A percentile compares a stretch with the other conserved stretches of the same genome.
Evolutionary conservation across 2,329 filamentous ascomycete genomes (phyloP).

Genomic region (Phialemonium atrogriseum): DNA sequence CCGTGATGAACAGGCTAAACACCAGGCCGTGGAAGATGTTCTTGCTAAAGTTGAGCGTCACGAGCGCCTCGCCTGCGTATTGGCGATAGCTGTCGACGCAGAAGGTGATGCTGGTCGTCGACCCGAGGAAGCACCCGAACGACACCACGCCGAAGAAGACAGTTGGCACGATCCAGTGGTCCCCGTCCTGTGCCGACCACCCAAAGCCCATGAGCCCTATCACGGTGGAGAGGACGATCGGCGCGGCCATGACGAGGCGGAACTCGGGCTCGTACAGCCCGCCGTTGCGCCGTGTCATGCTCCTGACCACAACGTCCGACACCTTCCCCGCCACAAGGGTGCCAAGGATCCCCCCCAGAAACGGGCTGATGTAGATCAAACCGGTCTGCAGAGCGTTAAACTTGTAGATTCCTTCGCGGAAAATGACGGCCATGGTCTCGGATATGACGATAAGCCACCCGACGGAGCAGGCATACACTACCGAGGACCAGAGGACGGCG

Average conservation of each 20-base stretch:
- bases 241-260: constrained; percentile 77
- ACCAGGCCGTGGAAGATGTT: constrained; percentile 87
- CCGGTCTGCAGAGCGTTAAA: constrained; percentile 77
- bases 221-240: constrained; percentile 68
- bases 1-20: constrained; percentile 80
- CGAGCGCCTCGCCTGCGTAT: constrained; percentile 88
- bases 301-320: constrained; percentile 75
- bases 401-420: constrained; percentile 63
- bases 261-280: constrained; percentile 95
- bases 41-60: constrained; percentile 91
- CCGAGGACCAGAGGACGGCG: constrained; percentile 77
- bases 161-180: constrained; percentile 87
- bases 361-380: constrained; percentile 82
- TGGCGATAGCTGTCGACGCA: constrained; percentile 88
- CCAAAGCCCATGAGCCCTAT: constrained; percentile 92
- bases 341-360: constrained; percentile 81
- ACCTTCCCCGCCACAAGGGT: constrained; percentile 85
- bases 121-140: constrained; percentile 85
- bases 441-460: constrained; percentile 96
- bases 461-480: constrained; percentile 79
- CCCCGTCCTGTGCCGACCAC: constrained; percentile 71
- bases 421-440: constrained; percentile 77
- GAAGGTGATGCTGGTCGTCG: constrained; percentile 88
- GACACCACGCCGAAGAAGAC: constrained; percentile 88
- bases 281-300: constrained; percentile 78